phyloP scores from a whole-genome alignment of 2,329 filamentous ascomycete species.

The Alternaria arbusti region DNA sequence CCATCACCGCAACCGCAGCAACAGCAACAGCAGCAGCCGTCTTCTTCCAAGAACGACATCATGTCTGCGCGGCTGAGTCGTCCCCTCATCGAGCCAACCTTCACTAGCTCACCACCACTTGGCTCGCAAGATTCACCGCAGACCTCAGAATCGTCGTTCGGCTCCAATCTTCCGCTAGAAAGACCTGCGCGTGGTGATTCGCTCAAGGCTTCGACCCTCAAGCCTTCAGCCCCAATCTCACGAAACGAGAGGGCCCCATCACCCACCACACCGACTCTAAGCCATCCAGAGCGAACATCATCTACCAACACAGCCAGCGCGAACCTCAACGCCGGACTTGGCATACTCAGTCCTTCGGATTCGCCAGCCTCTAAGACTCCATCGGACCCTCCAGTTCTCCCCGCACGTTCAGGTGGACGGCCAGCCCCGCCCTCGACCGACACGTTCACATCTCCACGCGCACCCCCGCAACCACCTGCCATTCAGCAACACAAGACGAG shows the following conservation, averaged over 20 bases:
- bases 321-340: conserved; percentile 50
- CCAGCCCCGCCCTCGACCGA: conserved; percentile 48
- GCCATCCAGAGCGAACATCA: conserved; percentile 48
- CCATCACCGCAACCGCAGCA: conserved; percentile 27
- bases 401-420: conserved; percentile 56
- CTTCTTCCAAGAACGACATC: conserved; percentile 49
- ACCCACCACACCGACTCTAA: conserved; percentile 51
- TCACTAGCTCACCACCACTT: conserved; percentile 48
- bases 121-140: conserved; percentile 46
- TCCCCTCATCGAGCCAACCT: conserved; percentile 41
- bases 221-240: conserved; percentile 53
- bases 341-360: conserved; percentile 52
- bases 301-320: conserved; percentile 40
- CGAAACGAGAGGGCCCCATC: conserved; percentile 67
- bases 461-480: conserved; percentile 52
- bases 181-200: conserved; percentile 67
- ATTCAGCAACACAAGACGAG: conserved; percentile 48
- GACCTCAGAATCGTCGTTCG: conserved; percentile 46
- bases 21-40: conserved; percentile 42
- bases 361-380: conserved; percentile 50
- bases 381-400: conserved; percentile 53
- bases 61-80: conserved; percentile 44
- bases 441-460: conserved; percentile 55
- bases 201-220: conserved; percentile 50
- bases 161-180: conserved; percentile 50